A percentile compares a stretch with the other conserved stretches of the same genome.
These are phyloP conservation scores for Cercospora citrullina DNA, from an alignment of 2,329 filamentous ascomycete genomes.

Conservation along the genomic window DNA sequence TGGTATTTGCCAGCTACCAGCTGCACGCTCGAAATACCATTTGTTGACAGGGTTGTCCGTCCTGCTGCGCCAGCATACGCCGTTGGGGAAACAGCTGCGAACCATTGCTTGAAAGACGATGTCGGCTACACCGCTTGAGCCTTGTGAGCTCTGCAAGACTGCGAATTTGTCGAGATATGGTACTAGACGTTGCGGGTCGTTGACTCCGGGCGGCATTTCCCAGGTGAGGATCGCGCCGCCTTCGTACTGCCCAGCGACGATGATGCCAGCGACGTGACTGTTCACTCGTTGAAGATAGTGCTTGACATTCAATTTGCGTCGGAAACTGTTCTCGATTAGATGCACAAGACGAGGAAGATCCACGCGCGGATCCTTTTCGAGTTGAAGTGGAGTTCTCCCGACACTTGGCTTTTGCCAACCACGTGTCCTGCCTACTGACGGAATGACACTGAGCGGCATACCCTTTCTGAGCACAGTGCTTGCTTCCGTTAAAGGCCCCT, in stretches of 20 bases:
- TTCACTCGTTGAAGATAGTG: constrained; percentile 82
- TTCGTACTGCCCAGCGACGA: constrained; percentile 95
- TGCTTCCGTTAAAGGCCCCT: constrained; percentile 37
- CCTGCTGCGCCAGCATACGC: constrained; percentile 89
- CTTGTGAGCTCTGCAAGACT: constrained; percentile 83
- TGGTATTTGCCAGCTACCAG: constrained; percentile 77
- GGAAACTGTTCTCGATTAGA: constrained; percentile 92
- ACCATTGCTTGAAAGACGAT: constrained; percentile 97
- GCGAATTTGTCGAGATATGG: constrained; percentile 98
- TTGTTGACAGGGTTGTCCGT: constrained; percentile 96
- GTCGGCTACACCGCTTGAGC: constrained; percentile 82
- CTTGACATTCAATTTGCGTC: constrained; percentile 75
- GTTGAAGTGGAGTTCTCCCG: constrained; percentile 61
- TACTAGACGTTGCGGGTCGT: constrained; percentile 63
- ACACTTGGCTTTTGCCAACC: constrained; percentile 69
- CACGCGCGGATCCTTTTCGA: constrained; percentile 74
- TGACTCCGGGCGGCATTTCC: constrained; percentile 65
- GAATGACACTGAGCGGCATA: constrained; percentile 82
- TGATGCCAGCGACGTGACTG: constrained; percentile 80
- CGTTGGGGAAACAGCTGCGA: constrained; percentile 78
- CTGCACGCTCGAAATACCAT: constrained; percentile 94
- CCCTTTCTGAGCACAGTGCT: constrained; percentile 87
- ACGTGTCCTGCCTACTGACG: constrained; percentile 60
- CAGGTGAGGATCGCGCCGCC: constrained; percentile 93
- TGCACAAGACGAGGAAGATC: constrained; percentile 79